Evolutionary conservation across 768 basidiomycete genomes (phyloP), one percentile per base, ranked within the genome.

Genomic region (Mycena rebaudengoi): DNA sequence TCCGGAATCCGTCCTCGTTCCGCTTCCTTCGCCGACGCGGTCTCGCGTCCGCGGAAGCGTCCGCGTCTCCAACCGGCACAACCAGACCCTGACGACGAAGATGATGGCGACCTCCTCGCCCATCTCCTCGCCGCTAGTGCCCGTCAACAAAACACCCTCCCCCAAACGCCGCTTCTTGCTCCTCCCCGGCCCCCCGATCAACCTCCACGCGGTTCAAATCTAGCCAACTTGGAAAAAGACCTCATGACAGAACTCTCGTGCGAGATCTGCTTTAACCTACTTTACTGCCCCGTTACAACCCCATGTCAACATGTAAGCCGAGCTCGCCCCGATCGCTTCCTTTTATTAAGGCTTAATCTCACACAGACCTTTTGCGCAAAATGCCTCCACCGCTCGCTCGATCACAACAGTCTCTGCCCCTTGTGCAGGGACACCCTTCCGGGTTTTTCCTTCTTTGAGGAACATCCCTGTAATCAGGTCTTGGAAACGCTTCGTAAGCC

Each of bases 271-370:
- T 92, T 92, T 72, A 84, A 85, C 72, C 79, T 98, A 37, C 82
- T 96, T 67, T 88, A 89, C 77, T 88, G 94, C 66, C 96, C 97
- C 6, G 83, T 96, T 51, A 98, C 97, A 16, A 93, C 96, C 4
- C 93, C 94, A 13, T 98, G 97, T 76, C 96, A 98, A 75, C 97
- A 99, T 78, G 94, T 93, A 72, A 71, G 90, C 83, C 46, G 45
- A 45, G 50, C 58, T 60, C 33, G 32, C 56, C 53, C 48, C 46
- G 39, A 68, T 58, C 33, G 35, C 18, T 58, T 55, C n/a, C 33
- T 45, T 41, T 54, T 55, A 67, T 49, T 58, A 16, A 62, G 68
- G 62, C 23, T 68, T 62, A 61, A 46, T 39, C 21, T 26, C 20
- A 1, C 25, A 10, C 70, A 96, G 94, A 95, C 96, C 0, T 99